Conservation (phyloP, 768 basidiomycete genomes). For the Pseudohyphozyma bogoriensis region DNA sequence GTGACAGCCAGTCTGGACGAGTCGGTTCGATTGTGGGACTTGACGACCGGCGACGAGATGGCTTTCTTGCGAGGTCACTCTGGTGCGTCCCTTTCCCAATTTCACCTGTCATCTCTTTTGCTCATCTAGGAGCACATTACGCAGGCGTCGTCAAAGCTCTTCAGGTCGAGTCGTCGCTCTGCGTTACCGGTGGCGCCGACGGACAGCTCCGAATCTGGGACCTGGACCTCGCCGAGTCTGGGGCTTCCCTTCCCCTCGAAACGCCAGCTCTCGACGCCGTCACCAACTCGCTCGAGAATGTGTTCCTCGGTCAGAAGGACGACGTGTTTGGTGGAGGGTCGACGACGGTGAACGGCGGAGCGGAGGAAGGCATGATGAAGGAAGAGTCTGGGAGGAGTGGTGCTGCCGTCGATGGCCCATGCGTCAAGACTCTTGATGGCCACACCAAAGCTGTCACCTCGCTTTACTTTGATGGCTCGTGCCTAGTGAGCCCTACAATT, state of each 20-base stretch:
- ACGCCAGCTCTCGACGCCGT: not conserved
- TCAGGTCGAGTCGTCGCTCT: slow-evolving; percentile 85
- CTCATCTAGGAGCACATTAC: not conserved
- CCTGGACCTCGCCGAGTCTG: slow-evolving; percentile 46
- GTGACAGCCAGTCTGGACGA: slow-evolving; percentile 72
- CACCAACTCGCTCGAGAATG: slow-evolving; percentile 1
- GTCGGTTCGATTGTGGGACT: slow-evolving; percentile 86
- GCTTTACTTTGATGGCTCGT: slow-evolving; percentile 90
- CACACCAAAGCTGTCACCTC: slow-evolving; percentile 88
- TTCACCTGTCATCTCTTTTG: not conserved
- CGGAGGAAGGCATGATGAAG: slow-evolving; percentile 23
- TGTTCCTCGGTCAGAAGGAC: slow-evolving; percentile 7
- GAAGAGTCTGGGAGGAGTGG: not conserved
- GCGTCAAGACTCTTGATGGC: slow-evolving; percentile 68
- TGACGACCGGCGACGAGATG: slow-evolving; percentile 76
- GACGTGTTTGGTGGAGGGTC: slow-evolving; percentile 22
- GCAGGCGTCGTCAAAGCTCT: slow-evolving; percentile 61
- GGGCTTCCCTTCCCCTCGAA: not conserved
- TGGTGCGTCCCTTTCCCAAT: not conserved
- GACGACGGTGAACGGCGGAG: slow-evolving; percentile 2
- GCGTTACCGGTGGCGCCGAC: slow-evolving; percentile 82
- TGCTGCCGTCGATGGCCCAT: slow-evolving; percentile 46
- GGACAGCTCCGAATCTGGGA: slow-evolving; percentile 84
- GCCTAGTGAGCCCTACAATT: slow-evolving; percentile 53
- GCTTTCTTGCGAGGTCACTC: slow-evolving; percentile 61